Base-by-base conservation (phyloP, 1,139 yeast species). In the Hanseniaspora uvarum region DNA sequence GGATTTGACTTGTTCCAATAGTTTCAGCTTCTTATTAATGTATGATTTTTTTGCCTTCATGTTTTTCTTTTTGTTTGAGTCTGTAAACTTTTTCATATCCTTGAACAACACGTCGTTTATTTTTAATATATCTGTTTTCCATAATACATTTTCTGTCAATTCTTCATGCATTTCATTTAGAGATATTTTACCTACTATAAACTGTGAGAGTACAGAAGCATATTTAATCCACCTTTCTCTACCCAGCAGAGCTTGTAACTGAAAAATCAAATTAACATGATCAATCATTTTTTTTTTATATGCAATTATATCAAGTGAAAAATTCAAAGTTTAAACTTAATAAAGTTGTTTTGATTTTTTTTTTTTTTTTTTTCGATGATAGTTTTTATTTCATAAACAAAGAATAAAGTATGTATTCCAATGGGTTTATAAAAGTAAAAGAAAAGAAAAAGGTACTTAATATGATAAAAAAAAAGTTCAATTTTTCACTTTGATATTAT, bases 221-320 rank as follows among this genome's bases (percentile, higher is more conserved):
- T 89, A 89, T 57, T 78, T 77, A 60, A 84, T 92, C 98, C 98
- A 89, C 58, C 79, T 76, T 11, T 70, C 69, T 56, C 73, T 71
- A 0, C 96, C 96, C 39, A 50, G 39, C 3, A 50, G 41, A 19
- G 53, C 38, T n/a, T 50, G 53, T 14, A 50, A 49, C 18, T 50
- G 53, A 30, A 50, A 50, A 21, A 50, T 38, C 19, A 50, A 30
- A 31, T 44, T 50, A 21, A 50, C 53, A 24, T 43, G 23, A 33
- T 50, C 48, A 36, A 50, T 37, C 53, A 50, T 50, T n/a, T 24
- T 33, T 19, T 5, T 30, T 6, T 4, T n/a, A 14, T 40, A n/a
- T n/a, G n/a, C n/a, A 5, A 7, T 40, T 31, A 24, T 23, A 8
- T 24, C 7, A 23, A 21, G 16, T 18, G 23, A 39, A 39, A 39